Conservation (phyloP, 331 rosid species). For the Rhamnella rubrinervis region DNA sequence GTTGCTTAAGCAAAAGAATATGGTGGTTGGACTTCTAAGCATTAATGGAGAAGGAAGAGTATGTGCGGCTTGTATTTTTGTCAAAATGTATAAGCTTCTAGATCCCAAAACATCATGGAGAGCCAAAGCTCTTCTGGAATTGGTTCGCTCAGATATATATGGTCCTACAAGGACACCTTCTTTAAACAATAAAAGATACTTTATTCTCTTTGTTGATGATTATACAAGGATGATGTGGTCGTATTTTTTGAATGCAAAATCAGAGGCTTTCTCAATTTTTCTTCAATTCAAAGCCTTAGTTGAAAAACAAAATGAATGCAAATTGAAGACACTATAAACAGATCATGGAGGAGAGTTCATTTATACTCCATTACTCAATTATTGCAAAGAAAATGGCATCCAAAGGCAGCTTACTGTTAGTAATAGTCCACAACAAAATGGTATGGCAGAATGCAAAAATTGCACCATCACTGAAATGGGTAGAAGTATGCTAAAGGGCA, state of each 20-base stretch:
- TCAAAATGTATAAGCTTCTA: neutral
- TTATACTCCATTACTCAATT: neutral
- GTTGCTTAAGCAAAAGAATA: neutral
- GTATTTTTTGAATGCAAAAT: neutral
- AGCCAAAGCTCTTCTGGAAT: neutral
- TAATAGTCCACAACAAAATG: neutral
- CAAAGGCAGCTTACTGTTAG: neutral
- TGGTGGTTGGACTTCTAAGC: neutral
- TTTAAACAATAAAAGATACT: neutral
- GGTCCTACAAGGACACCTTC: neutral
- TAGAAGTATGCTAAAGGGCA: too few relatives aligned
- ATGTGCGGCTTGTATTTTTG: neutral
- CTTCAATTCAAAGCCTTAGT: neutral
- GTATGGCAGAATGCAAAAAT: neutral
- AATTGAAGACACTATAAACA: neutral
- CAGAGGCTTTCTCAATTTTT: neutral
- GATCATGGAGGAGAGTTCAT: neutral
- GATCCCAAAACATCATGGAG: neutral
- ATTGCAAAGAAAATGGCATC: neutral
- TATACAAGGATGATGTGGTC: conserved; percentile 2
- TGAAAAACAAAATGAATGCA: neutral
- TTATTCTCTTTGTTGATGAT: conserved; percentile 11
- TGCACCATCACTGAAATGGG: too few relatives aligned
- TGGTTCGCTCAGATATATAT: neutral
- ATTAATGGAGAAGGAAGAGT: neutral